phyloP scores from a whole-genome alignment of 2,329 filamentous ascomycete species.

The Xylariaceae sp. region DNA sequence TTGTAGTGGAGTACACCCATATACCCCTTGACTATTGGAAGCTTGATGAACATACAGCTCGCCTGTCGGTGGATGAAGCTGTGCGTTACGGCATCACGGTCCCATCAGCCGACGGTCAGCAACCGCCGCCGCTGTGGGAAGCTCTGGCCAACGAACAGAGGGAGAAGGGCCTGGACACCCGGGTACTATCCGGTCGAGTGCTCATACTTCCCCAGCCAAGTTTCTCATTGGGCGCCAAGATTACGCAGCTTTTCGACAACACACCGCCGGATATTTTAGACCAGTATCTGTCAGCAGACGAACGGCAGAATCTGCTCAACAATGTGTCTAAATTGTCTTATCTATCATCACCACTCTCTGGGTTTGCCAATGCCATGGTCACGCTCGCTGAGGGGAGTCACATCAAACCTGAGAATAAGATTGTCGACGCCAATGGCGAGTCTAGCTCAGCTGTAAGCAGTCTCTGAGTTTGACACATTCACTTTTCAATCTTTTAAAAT shows the following conservation, averaged over 20 bases:
- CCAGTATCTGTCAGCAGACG: slow-evolving; percentile 9
- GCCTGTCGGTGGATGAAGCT: slow-evolving; percentile 7
- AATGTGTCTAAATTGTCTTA: slow-evolving; percentile 25
- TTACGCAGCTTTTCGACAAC: slow-evolving; percentile 34
- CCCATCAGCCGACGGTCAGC: not conserved
- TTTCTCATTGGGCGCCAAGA: slow-evolving; percentile 33
- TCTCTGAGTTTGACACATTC: no score
- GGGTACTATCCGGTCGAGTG: not conserved
- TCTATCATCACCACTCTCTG: slow-evolving; percentile 27
- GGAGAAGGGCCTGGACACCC: not conserved
- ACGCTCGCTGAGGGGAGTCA: slow-evolving; percentile 38
- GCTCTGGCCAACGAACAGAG: not conserved
- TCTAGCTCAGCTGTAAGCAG: slow-evolving; percentile 1
- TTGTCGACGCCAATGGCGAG: slow-evolving; percentile 14
- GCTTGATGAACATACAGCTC: slow-evolving; percentile 26
- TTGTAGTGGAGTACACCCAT: slow-evolving; percentile 4
- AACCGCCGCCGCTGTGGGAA: slow-evolving; percentile 1
- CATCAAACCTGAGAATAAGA: slow-evolving; percentile 35
- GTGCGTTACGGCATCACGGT: slow-evolving; percentile 13
- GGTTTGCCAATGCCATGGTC: slow-evolving; percentile 31
- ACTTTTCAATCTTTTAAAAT: no score
- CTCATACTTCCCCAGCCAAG: slow-evolving; percentile 39
- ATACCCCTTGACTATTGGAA: slow-evolving; percentile 5
- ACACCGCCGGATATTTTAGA: slow-evolving; percentile 26
- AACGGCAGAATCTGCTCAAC: slow-evolving; percentile 16